Conservation (phyloP, 164 flowering plant species). For the Berberis vulgaris region DNA sequence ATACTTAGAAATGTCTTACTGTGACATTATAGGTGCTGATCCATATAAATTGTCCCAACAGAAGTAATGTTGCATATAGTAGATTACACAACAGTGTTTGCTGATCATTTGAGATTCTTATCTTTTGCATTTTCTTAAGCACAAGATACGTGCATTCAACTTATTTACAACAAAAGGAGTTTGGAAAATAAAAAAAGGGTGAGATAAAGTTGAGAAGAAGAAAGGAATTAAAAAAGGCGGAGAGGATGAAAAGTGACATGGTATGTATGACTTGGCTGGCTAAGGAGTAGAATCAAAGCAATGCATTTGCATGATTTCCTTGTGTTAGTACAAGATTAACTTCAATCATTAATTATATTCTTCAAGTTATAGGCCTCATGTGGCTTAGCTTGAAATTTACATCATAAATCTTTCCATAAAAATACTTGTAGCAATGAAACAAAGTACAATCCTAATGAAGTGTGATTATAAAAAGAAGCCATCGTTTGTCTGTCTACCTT, state of each 20-base stretch:
- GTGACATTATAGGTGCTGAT: too few species aligned
- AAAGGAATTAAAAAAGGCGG: conserved; percentile 5
- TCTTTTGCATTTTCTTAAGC: background rate
- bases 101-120: background rate
- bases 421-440: too few species aligned
- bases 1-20: too few species aligned
- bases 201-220: conserved; percentile 5
- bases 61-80: too few species aligned
- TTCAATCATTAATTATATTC: background rate
- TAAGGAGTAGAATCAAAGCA: conserved; percentile 14
- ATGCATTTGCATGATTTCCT: background rate
- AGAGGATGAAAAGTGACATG: background rate
- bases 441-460: too few species aligned
- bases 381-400: too few species aligned
- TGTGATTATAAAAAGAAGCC: too few species aligned
- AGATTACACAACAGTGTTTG: background rate
- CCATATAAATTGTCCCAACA: too few species aligned
- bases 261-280: background rate
- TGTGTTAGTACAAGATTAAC: background rate
- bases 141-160: background rate
- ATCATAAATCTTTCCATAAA: too few species aligned
- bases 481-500: too few species aligned
- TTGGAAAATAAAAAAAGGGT: background rate
- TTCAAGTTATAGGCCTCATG: background rate
- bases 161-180: background rate